A percentile compares a stretch with the other conserved stretches of the same genome.
Conservation (phyloP, 192 early-diverging fungal genomes). For the Allomyces javanicus region DNA sequence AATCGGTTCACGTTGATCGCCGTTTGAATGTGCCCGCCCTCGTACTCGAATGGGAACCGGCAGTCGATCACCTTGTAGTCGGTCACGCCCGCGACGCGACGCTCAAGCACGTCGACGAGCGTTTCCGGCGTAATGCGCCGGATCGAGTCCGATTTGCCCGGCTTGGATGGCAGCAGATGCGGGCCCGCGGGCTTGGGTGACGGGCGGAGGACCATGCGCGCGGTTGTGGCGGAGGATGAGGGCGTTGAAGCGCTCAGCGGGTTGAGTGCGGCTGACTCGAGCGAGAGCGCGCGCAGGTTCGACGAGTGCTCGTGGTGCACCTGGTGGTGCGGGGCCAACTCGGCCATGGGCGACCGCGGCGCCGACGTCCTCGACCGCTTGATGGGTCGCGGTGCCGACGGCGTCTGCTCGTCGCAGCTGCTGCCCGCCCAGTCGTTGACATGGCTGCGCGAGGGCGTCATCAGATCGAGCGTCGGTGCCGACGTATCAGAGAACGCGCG, state of each 20-base stretch:
- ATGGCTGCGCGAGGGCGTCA: background rate
- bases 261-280: background rate
- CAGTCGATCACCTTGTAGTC: constrained; percentile 56
- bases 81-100: constrained; percentile 33
- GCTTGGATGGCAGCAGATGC: constrained; percentile 26
- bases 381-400: background rate
- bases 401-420: background rate
- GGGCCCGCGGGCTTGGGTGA: background rate
- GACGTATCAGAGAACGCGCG: background rate
- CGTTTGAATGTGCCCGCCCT: constrained; percentile 58
- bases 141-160: constrained; percentile 35
- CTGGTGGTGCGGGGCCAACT: background rate
- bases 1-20: constrained; percentile 50
- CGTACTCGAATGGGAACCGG: constrained; percentile 70
- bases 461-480: background rate
- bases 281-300: background rate
- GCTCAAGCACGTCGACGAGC: constrained; percentile 40
- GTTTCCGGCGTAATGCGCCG: constrained; percentile 39
- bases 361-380: background rate
- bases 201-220: background rate
- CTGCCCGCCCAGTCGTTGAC: background rate
- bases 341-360: background rate
- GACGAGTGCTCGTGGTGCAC: background rate
- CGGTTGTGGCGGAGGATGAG: no score
- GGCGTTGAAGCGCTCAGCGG: no score